Conservation (phyloP, 192 early-diverging fungal species). For the Umbelopsis vinacea region DNA sequence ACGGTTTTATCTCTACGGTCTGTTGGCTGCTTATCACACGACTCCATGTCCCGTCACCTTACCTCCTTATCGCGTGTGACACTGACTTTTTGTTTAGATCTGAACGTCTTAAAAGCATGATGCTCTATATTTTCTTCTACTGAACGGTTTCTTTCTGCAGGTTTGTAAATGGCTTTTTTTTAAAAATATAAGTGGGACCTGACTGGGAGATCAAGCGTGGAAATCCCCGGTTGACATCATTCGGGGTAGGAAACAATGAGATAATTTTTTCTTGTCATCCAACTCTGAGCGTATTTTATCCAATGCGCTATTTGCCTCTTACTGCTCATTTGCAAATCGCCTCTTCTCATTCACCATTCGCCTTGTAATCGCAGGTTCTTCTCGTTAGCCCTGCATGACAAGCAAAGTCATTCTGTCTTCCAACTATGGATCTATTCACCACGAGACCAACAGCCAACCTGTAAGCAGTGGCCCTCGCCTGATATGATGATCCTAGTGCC, state of each 20-base stretch:
- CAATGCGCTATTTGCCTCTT: not conserved
- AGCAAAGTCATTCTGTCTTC: conserved; percentile 5
- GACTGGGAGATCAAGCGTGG: no score
- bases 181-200: no score
- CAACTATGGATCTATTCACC: conserved; percentile 1
- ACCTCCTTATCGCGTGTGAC: conserved; percentile 21
- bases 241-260: not conserved
- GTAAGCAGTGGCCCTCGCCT: not conserved
- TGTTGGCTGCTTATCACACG: not conserved
- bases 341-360: not conserved
- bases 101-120: not conserved
- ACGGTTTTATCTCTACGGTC: not conserved
- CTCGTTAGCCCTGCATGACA: not conserved
- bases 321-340: not conserved
- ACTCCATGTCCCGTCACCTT: not conserved
- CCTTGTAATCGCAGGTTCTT: conserved; percentile 2
- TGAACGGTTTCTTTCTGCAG: not conserved
- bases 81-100: not conserved
- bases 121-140: not conserved
- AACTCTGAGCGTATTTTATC: not conserved
- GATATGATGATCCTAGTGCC: not conserved
- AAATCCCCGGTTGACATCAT: no score
- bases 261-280: not conserved
- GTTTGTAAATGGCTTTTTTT: no score
- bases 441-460: not conserved